Percentiles rank a stretch among this genome's conserved stretches.
Conservation (phyloP, 805 yeast genomes). For the Metschnikowia arizonensis region DNA sequence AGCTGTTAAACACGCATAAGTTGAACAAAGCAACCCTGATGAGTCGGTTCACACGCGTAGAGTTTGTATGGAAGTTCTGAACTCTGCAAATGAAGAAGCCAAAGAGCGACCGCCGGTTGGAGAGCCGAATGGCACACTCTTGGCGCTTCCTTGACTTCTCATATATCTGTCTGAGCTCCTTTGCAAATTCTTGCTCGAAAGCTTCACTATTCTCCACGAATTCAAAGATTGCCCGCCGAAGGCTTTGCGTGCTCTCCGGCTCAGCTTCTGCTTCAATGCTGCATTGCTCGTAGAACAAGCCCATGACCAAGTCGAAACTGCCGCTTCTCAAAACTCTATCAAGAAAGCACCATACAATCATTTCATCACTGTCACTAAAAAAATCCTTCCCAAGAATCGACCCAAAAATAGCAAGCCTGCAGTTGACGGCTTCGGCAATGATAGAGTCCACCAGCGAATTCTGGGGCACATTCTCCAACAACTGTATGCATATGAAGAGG, state of each 20-base stretch:
- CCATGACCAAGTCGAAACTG: conserved; percentile 10
- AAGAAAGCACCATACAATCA: conserved; percentile 12
- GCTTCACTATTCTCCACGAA: conserved; percentile 7
- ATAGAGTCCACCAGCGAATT: conserved; percentile 10
- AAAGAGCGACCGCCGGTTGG: conserved; percentile 9
- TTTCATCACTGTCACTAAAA: conserved; percentile 8
- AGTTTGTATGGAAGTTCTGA: conserved; percentile 8
- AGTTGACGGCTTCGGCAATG: conserved; percentile 10
- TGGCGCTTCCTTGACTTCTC: conserved; percentile 1
- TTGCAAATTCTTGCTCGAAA: conserved; percentile 11
- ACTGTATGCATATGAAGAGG: conserved; percentile 9
- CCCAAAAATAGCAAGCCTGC: conserved; percentile 10
- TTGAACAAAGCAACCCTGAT: conserved; percentile 7
- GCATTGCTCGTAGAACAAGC: conserved; percentile 10
- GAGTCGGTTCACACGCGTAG: conserved; percentile 10
- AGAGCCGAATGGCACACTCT: conserved; percentile 7
- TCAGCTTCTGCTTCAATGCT: background rate
- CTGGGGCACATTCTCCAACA: conserved; percentile 10
- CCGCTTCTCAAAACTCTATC: conserved; percentile 9
- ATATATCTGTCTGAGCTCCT: conserved; percentile 7
- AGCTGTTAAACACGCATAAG: conserved; percentile 8
- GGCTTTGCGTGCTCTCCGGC: background rate
- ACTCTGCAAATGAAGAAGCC: conserved; percentile 7
- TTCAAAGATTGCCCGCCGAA: conserved; percentile 6
- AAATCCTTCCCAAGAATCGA: conserved; percentile 5